Conservation (phyloP, 805 yeast genomes). For the Priceomyces fermenticarens region DNA sequence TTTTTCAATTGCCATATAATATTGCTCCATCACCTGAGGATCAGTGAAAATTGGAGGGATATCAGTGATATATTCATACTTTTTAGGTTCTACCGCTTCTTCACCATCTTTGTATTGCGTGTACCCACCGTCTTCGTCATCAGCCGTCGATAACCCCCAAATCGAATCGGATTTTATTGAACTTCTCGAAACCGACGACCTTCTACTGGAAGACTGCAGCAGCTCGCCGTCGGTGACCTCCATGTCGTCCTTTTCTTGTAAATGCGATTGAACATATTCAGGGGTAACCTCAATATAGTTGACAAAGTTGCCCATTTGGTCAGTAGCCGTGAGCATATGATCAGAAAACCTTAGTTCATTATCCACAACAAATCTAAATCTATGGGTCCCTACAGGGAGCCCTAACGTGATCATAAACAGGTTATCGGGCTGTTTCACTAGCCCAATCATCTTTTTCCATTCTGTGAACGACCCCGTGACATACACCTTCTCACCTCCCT, state of each 20-base stretch:
- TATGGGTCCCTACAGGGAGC: constrained; percentile 86
- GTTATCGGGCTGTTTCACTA: constrained; percentile 53
- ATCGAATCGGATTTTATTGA: constrained; percentile 53
- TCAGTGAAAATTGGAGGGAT: constrained; percentile 84
- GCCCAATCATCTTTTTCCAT: constrained; percentile 96
- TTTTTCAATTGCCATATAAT: constrained; percentile 71
- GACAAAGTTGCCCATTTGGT: constrained; percentile 93
- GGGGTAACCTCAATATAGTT: constrained; percentile 77
- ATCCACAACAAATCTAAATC: constrained; percentile 91
- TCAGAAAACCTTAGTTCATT: constrained; percentile 89
- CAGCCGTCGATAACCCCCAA: constrained; percentile 61
- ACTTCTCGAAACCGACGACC: constrained; percentile 26
- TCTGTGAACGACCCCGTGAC: constrained; percentile 98
- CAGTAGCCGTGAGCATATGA: constrained; percentile 92
- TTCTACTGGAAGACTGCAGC: constrained; percentile 17
- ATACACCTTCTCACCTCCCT: constrained; percentile 94
- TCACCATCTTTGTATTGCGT: constrained; percentile 70
- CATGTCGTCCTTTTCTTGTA: constrained; percentile 20
- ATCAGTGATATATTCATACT: constrained; percentile 52
- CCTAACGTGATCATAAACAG: constrained; percentile 68
- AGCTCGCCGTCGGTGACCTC: constrained; percentile 13
- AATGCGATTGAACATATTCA: constrained; percentile 31
- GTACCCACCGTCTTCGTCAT: constrained; percentile 84
- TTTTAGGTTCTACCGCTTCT: constrained; percentile 7
- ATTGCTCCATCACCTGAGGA: constrained; percentile 84